These are phyloP conservation scores for Exidia glandulosa DNA, from an alignment of 768 basidiomycete genomes.

Conservation along the genomic window DNA sequence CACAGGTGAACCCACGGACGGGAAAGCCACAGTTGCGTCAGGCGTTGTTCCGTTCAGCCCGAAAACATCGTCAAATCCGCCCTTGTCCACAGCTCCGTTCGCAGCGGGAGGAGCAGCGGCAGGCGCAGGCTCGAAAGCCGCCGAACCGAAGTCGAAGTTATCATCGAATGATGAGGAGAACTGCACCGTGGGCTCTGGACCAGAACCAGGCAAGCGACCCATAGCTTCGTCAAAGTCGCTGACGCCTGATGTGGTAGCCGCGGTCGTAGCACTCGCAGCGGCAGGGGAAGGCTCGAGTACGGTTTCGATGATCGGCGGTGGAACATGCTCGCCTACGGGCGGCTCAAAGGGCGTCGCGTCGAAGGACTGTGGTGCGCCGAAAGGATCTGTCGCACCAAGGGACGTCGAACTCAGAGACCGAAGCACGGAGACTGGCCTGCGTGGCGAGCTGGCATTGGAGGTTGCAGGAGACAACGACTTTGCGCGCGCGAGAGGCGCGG, in stretches of 20 bases:
- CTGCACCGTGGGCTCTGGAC: conserved; percentile 30
- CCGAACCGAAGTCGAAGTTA: conserved; percentile 50
- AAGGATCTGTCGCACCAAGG: conserved; percentile 34
- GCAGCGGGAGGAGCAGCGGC: conserved; percentile 11
- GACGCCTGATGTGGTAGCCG: conserved; percentile 16
- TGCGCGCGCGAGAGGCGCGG: no score
- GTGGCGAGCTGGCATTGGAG: background rate
- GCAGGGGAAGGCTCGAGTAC: background rate
- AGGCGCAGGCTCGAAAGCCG: conserved; percentile 14
- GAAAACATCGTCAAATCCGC: conserved; percentile 45
- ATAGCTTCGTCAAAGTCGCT: conserved; percentile 71
- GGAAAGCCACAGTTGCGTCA: conserved; percentile 10
- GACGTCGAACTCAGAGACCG: background rate
- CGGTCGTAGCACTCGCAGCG: no score
- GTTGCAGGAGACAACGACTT: background rate
- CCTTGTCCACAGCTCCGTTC: conserved; percentile 9
- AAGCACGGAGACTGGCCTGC: background rate
- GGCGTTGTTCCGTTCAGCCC: conserved; percentile 23
- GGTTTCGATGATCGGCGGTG: conserved; percentile 4
- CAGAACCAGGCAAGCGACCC: conserved; percentile 36
- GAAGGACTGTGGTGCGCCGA: conserved; percentile 50
- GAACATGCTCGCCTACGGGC: conserved; percentile 1
- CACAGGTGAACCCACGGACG: conserved; percentile 24
- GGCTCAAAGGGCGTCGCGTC: conserved; percentile 2
- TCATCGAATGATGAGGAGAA: conserved; percentile 60